Evolutionary conservation across 106 monocot species (phyloP), one percentile per base, ranked within the genome.

Genomic region (Posidonia australis): DNA sequence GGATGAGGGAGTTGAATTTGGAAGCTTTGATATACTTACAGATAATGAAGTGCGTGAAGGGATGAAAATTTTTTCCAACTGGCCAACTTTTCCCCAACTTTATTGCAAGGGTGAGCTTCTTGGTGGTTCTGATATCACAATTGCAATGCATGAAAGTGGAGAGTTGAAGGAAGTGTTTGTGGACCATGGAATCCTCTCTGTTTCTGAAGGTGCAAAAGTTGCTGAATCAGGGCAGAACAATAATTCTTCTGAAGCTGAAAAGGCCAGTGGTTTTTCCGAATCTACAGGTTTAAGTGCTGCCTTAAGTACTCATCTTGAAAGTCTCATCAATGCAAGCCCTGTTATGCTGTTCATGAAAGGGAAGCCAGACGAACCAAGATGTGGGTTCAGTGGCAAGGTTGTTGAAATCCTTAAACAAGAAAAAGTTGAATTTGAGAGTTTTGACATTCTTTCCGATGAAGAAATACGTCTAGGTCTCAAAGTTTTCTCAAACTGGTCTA

Each of bases 61-160:
- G 10, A 72, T 93, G 80, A 88, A 93, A 62, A 77, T 83, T 44
- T 83, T 81, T 63, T 85, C 93, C 13, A 89, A 89, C 29, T 89
- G 93, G 89, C 81, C 93, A 44, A 93, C 93, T 43, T 93, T 84
- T 54, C 93, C 93, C 52, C 93, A 93, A 63, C 83, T 93, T 32
- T 93, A 66, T 63, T 89, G 77, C 83, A 89, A 89, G 65, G 83
- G 89, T 9, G 93, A 93, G 63, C 79, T 93, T 59, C 64, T 93
- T 62, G 93, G 93, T 70, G 93, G 89, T 5, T 83, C 81, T 79
- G 93, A 93, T 74, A 89, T 89, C 70, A 66, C 22, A 31, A 72
- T 80, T 73, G 83, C 93, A 60, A 83, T 93, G 86, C 89, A 89
- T 63, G 93, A 89, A 79, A 75, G 79, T 62, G 89, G 81, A 51